These are phyloP conservation scores for Malassezia arunalokei DNA, from an alignment of 1,284 basidiomycete genomes.

Conservation along the genomic window DNA sequence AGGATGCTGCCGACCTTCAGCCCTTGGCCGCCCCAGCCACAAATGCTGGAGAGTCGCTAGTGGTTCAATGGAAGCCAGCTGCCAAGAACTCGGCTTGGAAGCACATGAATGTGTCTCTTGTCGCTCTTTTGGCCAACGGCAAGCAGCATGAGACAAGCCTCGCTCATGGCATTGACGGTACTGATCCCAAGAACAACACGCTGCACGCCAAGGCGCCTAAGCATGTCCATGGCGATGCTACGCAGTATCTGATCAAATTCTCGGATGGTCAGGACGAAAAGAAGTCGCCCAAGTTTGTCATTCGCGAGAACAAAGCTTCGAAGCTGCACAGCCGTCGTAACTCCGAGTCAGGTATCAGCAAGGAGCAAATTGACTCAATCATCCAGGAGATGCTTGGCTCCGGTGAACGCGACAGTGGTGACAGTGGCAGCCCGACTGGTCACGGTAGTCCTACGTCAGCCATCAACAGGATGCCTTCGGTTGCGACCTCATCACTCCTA, in stretches of 20 bases:
- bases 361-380: background rate
- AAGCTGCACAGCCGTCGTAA: background rate
- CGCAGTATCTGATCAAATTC: conserved; percentile 7
- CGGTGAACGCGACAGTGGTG: background rate
- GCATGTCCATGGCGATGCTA: background rate
- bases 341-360: background rate
- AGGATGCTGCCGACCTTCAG: background rate
- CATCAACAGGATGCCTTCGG: background rate
- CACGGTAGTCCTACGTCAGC: background rate
- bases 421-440: background rate
- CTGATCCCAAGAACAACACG: conserved; percentile 2
- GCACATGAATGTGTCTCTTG: conserved; percentile 16
- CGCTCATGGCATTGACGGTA: conserved; percentile 12
- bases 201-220: background rate
- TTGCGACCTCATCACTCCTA: background rate
- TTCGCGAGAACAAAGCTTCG: conserved; percentile 1
- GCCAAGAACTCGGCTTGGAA: conserved; percentile 11
- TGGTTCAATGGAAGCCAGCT: conserved; percentile 14
- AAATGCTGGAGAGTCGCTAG: conserved; percentile 2
- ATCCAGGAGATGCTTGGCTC: background rate
- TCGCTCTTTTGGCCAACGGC: background rate
- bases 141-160: conserved; percentile 9
- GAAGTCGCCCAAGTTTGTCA: conserved; percentile 12
- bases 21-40: conserved; percentile 12
- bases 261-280: conserved; percentile 8